Evolutionary conservation across 257 asterid species (phyloP).

Genomic region (Gardenia jasminoides): DNA sequence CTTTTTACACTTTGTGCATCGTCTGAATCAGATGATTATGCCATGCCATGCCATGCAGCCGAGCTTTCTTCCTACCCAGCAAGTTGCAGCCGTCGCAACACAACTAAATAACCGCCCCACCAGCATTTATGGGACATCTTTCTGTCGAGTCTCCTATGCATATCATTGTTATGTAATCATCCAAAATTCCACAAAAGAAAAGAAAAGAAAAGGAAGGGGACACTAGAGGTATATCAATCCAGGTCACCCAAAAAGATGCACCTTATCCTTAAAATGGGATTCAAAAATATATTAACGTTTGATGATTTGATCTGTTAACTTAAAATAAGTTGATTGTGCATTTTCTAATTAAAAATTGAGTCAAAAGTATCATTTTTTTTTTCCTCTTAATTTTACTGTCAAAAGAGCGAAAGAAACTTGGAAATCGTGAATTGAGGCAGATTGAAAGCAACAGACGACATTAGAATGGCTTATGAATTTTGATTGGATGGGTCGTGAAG

Average conservation of each 20-base stretch:
- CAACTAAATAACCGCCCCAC: slow-evolving; percentile 5
- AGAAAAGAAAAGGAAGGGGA: background rate
- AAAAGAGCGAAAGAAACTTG: background rate
- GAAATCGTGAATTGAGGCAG: background rate
- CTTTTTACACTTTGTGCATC: background rate
- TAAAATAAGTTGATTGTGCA: background rate
- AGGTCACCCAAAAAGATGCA: slow-evolving; percentile 2
- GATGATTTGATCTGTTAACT: background rate
- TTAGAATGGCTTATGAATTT: background rate
- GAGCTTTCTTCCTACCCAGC: too few relatives aligned
- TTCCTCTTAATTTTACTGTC: background rate
- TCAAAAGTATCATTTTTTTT: background rate
- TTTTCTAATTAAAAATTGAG: background rate
- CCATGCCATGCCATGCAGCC: too few relatives aligned
- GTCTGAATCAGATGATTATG: too few relatives aligned
- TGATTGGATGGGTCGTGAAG: background rate
- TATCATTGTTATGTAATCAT: background rate
- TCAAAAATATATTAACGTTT: background rate
- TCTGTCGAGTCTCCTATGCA: background rate
- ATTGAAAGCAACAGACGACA: background rate
- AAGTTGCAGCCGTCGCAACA: background rate
- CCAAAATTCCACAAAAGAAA: too few relatives aligned
- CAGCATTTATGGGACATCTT: slow-evolving; percentile 5
- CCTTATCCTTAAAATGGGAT: slow-evolving; percentile 1
- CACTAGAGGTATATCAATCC: slow-evolving; percentile 6